Evolutionary conservation across 768 basidiomycete species (phyloP).

Genomic region (Agaricus subrufescens): DNA sequence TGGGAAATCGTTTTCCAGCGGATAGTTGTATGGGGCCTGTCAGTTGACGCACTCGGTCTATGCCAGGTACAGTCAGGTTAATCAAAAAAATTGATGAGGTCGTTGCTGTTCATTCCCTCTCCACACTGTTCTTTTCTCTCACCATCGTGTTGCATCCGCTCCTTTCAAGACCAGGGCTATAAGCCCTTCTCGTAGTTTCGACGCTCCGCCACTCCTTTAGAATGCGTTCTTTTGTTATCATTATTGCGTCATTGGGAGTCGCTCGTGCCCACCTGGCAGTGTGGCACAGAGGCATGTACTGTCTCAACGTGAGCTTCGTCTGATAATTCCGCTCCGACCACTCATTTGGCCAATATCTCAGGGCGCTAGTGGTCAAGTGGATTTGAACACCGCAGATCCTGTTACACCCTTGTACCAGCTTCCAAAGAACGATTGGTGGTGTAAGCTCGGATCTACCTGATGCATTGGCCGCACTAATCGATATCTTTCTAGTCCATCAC

Average conservation of each 20-base stretch:
- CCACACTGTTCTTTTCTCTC: neutral
- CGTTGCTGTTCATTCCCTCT: no score
- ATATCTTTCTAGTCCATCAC: conserved; percentile 27
- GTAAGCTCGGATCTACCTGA: conserved; percentile 21
- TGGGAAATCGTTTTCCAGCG: no score
- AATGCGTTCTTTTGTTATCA: neutral
- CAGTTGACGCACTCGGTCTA: no score
- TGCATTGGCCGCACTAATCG: conserved; percentile 3
- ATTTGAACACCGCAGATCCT: conserved; percentile 34
- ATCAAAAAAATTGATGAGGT: no score
- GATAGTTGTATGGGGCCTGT: no score
- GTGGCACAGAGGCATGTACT: conserved; percentile 41
- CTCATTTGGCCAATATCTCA: conserved; percentile 9
- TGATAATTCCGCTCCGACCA: neutral
- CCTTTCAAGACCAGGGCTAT: neutral
- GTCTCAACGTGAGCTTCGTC: conserved; percentile 31
- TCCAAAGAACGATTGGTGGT: conserved; percentile 39
- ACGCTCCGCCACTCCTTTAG: conserved; percentile 1
- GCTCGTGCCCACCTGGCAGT: conserved; percentile 38
- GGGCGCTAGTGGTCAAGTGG: conserved; percentile 23
- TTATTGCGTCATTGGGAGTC: neutral
- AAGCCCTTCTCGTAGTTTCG: neutral
- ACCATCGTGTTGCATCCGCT: neutral
- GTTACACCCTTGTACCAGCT: conserved; percentile 41
- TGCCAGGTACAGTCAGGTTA: no score